Conservation (phyloP, 352 stramenopile species). For the Phytophthora rubi region DNA sequence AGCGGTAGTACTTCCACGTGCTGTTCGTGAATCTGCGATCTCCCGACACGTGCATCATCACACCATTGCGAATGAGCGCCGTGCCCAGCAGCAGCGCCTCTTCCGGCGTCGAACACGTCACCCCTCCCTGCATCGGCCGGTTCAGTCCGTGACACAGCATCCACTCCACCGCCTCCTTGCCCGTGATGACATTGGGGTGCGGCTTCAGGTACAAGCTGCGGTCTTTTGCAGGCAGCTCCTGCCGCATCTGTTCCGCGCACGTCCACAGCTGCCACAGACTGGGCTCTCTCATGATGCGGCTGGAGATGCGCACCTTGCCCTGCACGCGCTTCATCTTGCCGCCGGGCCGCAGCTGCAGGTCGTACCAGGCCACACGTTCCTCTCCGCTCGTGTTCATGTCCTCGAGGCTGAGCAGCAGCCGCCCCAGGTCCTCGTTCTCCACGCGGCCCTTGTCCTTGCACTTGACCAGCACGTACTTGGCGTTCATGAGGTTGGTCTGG, state of each 20-base stretch:
- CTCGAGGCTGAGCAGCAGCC: conserved; percentile 80
- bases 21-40: conserved; percentile 79
- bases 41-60: conserved; percentile 79
- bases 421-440: conserved; percentile 81
- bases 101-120: conserved; percentile 86
- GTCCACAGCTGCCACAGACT: conserved; percentile 87
- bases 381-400: conserved; percentile 86
- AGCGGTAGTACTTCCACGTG: conserved; percentile 90
- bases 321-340: conserved; percentile 88
- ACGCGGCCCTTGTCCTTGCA: conserved; percentile 90
- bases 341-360: conserved; percentile 80
- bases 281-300: conserved; percentile 84
- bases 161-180: conserved; percentile 84
- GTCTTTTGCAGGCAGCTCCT: conserved; percentile 72
- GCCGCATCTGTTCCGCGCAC: conserved; percentile 83
- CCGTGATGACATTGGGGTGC: conserved; percentile 79
- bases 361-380: conserved; percentile 86
- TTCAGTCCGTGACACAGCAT: conserved; percentile 88
- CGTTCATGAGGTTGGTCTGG: conserved; percentile 70
- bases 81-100: conserved; percentile 81
- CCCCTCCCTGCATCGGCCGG: conserved; percentile 81
- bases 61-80: conserved; percentile 67
- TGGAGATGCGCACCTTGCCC: conserved; percentile 84
- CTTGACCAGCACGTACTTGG: conserved; percentile 87
- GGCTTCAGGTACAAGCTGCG: conserved; percentile 87